Evolutionary conservation across 2,329 filamentous ascomycete species (phyloP).

Genomic region (Exophiala sideris): DNA sequence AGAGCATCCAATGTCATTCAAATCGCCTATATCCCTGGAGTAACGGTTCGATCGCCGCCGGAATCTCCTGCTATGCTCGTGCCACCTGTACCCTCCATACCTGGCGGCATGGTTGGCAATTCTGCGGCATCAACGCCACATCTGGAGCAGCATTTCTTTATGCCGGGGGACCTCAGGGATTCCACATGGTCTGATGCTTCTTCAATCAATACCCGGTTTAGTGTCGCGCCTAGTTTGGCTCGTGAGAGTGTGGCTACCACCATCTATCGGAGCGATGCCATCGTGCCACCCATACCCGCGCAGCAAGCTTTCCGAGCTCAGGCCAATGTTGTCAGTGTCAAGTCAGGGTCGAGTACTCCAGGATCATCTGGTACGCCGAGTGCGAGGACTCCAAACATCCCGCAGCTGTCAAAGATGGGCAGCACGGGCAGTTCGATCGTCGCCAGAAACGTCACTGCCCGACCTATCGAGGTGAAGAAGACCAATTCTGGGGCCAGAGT

Average conservation of each 20-base stretch:
- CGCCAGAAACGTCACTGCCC: conserved; percentile 42
- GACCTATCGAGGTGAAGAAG: conserved; percentile 45
- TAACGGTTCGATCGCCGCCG: conserved; percentile 84
- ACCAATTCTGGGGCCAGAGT: conserved; percentile 32
- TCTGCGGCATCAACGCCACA: conserved; percentile 58
- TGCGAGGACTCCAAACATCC: conserved; percentile 60
- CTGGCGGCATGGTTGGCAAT: conserved; percentile 52
- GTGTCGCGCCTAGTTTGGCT: conserved; percentile 46
- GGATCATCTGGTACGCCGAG: conserved; percentile 53
- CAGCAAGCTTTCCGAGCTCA: conserved; percentile 85
- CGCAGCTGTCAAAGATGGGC: conserved; percentile 34
- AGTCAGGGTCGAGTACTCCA: conserved; percentile 60
- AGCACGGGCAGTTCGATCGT: conserved; percentile 43
- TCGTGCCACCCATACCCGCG: conserved; percentile 73
- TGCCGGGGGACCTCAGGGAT: conserved; percentile 83
- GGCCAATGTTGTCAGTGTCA: conserved; percentile 90
- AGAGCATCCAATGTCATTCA: conserved; percentile 98
- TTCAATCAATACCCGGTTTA: conserved; percentile 43
- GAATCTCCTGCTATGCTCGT: conserved; percentile 78
- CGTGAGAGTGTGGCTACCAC: conserved; percentile 78
- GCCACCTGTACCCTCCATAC: conserved; percentile 91
- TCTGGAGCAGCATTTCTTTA: conserved; percentile 76
- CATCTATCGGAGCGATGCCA: conserved; percentile 86
- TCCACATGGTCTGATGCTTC: conserved; percentile 69
- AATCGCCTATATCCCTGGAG: conserved; percentile 96